phyloP scores from a whole-genome alignment of 345 rosid genomes.

The Citrus mangshanensis region DNA sequence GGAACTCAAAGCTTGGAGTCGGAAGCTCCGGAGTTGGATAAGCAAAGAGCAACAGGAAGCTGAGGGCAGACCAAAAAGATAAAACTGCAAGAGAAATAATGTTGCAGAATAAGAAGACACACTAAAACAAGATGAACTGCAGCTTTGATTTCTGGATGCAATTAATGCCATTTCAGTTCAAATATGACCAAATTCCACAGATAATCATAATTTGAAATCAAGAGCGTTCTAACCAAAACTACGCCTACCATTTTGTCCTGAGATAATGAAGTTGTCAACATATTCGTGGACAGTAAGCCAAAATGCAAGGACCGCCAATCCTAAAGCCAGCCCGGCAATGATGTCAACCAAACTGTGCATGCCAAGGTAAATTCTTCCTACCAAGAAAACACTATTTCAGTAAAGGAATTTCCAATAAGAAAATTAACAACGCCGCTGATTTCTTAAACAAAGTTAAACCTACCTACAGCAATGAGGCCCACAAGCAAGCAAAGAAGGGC shows the following conservation, averaged over 20 bases:
- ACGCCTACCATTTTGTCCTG: constrained; percentile 77
- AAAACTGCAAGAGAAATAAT: constrained; percentile 54
- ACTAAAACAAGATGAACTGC: constrained; percentile 2
- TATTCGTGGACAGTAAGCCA: constrained; percentile 67
- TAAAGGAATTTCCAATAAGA: neutral
- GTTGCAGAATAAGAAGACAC: constrained; percentile 3
- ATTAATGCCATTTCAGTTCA: neutral
- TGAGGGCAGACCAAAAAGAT: constrained; percentile 79
- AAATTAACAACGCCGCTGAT: constrained; percentile 2
- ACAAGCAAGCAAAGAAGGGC: constrained; percentile 62
- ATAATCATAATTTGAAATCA: neutral
- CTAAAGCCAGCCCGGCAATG: constrained; percentile 68
- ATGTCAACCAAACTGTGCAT: constrained; percentile 94
- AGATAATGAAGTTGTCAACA: constrained; percentile 63
- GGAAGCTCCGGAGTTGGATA: constrained; percentile 93
- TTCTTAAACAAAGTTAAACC: constrained; percentile 23
- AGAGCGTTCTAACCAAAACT: neutral
- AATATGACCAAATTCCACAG: constrained; percentile 7
- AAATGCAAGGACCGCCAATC: constrained; percentile 59
- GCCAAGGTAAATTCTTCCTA: constrained; percentile 98
- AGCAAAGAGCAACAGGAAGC: constrained; percentile 91
- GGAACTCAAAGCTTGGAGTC: constrained; percentile 95
- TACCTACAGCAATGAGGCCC: constrained; percentile 70
- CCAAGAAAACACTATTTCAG: constrained; percentile 34
- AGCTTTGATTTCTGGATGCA: neutral